Evolutionary conservation across 305 asterid genomes (phyloP).

Genomic region (Solanum hybrid): DNA sequence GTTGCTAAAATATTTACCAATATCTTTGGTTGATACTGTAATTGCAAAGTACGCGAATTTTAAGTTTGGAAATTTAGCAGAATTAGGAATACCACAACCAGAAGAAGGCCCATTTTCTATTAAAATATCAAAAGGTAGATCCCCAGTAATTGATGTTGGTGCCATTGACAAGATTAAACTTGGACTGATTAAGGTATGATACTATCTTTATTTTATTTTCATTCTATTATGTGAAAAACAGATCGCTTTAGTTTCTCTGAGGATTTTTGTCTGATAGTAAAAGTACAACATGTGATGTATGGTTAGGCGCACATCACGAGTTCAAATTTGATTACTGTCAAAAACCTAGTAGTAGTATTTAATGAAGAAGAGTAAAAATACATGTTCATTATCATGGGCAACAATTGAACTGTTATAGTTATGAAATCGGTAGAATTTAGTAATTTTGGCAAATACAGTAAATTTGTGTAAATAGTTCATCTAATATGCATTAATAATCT

Average conservation of each 20-base stretch:
- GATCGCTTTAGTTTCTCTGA: not conserved
- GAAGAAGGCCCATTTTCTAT: no score
- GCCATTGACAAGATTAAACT: not conserved
- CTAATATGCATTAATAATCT: not conserved
- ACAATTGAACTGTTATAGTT: no score
- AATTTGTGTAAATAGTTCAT: not conserved
- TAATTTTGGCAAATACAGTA: not conserved
- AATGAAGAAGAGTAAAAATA: not conserved
- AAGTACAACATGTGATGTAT: not conserved
- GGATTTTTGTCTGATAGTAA: not conserved
- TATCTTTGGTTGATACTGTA: no score
- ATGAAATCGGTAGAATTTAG: not conserved
- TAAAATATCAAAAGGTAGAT: no score
- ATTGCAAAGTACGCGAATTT: not conserved
- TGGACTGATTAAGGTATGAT: constrained; percentile 1
- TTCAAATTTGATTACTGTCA: not conserved
- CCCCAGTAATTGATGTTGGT: no score
- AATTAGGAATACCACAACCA: no score
- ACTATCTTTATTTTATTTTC: not conserved
- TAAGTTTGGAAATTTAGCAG: not conserved
- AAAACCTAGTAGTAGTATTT: not conserved
- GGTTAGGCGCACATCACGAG: not conserved
- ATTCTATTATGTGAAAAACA: not conserved
- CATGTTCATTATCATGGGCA: not conserved
- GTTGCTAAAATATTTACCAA: no score